Evolutionary conservation across 345 rosid genomes (phyloP), one percentile per base, ranked within the genome.

Genomic region (Ceriops decandra): DNA sequence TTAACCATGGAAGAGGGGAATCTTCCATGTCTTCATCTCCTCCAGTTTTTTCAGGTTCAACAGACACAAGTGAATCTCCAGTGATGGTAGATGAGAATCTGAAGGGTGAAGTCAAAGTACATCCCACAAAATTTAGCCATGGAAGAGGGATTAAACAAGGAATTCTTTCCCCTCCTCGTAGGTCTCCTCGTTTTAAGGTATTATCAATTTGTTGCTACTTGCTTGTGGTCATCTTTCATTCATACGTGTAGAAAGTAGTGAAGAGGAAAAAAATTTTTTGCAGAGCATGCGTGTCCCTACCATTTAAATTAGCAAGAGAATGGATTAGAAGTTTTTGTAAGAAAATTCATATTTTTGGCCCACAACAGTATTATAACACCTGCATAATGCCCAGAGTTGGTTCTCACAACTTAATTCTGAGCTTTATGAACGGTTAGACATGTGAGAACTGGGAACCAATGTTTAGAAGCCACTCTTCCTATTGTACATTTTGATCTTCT

Each of bases 161-260:
- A 54, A 63, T 73, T 65, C 20, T 62, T 15, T 86, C 95, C 62
- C 91, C 95, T 62, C 75, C 79, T 72, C 88, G 93, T 16, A 78
- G 84, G 21, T 85, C 93, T 46, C 75, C 93, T 74, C 89, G 88
- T 52, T 63, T 84, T 46, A 74, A 74, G 93, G 95, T 90, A 82
- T 70, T 20, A 11, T 70, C 57, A 13, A 42, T 57, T 53, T 64
- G n/a, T 7, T 59, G 35, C 5, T 9, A 69, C 8, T 33, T 26
- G 60, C 20, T 11, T 46, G 15, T 5, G 30, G 16, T 65, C 8
- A 11, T 20, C 57, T 64, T 53, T 53, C 15, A 4, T 46, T 53
- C 38, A 13, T 62, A 9, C 54, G 5, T 52, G 53, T 26, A 52
- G 21, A 20, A 61, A 51, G 16, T 13, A 19, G 24, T 27, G 28